These are phyloP conservation scores for Trichocomaceae sp. DNA, from an alignment of 2,329 filamentous ascomycete genomes.

Conservation along the genomic window DNA sequence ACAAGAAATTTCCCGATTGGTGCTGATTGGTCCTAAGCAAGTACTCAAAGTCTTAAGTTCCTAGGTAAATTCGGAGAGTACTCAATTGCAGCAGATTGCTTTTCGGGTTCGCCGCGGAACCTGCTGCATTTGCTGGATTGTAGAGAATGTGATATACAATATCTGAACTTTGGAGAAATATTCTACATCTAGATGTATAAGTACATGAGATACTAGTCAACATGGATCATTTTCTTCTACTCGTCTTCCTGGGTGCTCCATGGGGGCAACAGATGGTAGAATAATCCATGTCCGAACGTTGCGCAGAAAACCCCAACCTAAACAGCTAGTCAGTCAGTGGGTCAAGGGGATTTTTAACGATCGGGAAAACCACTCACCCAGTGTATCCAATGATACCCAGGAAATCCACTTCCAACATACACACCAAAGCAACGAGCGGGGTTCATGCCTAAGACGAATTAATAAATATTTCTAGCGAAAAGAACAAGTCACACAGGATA, in stretches of 20 bases:
- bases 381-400: slow-evolving; percentile 34
- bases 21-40: too few species aligned
- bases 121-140: too few species aligned
- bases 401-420: slow-evolving; percentile 35
- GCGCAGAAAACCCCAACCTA: slow-evolving; percentile 7
- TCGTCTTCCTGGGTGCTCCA: background rate
- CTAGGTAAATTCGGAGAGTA: too few species aligned
- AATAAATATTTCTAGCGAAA: slow-evolving; percentile 5
- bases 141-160: too few species aligned
- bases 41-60: too few species aligned
- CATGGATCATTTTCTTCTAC: background rate
- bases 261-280: slow-evolving; percentile 5
- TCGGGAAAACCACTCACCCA: slow-evolving; percentile 18
- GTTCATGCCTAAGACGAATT: slow-evolving; percentile 30
- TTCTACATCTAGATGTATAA: too few species aligned
- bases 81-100: too few species aligned
- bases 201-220: too few species aligned
- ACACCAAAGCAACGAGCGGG: slow-evolving; percentile 43
- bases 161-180: too few species aligned
- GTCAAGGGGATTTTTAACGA: background rate
- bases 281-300: background rate
- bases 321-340: background rate
- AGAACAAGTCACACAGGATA: slow-evolving; percentile 1
- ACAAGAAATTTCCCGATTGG: too few species aligned
- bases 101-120: too few species aligned